A percentile compares a stretch with the other conserved stretches of the same genome.
Conservation (phyloP, 352 stramenopile genomes). For the Phytophthora fragariae region DNA sequence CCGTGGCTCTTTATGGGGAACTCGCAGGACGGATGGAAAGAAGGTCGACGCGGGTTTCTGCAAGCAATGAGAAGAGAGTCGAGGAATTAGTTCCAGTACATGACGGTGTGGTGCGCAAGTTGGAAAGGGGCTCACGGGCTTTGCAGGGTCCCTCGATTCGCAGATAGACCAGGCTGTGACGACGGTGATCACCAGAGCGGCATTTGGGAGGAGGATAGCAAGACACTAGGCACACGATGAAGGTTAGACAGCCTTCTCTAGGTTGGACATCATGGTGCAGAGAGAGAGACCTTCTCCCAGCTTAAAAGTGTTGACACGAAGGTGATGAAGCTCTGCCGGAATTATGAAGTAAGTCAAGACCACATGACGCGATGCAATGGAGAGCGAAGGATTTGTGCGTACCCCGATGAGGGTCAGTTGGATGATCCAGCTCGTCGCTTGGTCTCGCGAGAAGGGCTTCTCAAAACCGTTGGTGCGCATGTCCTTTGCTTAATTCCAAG, state of each 20-base stretch:
- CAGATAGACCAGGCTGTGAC: constrained; percentile 75
- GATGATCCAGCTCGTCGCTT: constrained; percentile 79
- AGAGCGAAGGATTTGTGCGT: constrained; percentile 13
- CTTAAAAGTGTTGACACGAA: constrained; percentile 70
- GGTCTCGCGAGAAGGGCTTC: constrained; percentile 80
- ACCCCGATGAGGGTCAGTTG: constrained; percentile 79
- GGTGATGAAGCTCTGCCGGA: constrained; percentile 63
- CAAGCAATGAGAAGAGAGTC: background rate
- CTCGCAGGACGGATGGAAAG: constrained; percentile 46
- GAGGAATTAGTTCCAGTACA: too few species aligned
- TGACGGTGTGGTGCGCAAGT: too few species aligned
- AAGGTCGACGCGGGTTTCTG: constrained; percentile 45
- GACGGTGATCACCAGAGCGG: constrained; percentile 60
- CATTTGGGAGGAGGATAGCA: constrained; percentile 72
- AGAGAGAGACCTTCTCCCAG: constrained; percentile 69
- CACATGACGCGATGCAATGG: background rate
- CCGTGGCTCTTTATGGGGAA: constrained; percentile 68
- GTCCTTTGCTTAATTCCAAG: background rate
- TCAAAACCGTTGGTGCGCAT: constrained; percentile 81
- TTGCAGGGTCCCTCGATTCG: constrained; percentile 66
- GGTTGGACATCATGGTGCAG: background rate
- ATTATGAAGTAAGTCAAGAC: background rate
- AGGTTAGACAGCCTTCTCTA: background rate
- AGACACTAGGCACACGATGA: constrained; percentile 53
- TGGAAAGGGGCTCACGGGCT: constrained; percentile 42